phyloP scores from a whole-genome alignment of 768 basidiomycete species.

The Mycena latifolia region DNA sequence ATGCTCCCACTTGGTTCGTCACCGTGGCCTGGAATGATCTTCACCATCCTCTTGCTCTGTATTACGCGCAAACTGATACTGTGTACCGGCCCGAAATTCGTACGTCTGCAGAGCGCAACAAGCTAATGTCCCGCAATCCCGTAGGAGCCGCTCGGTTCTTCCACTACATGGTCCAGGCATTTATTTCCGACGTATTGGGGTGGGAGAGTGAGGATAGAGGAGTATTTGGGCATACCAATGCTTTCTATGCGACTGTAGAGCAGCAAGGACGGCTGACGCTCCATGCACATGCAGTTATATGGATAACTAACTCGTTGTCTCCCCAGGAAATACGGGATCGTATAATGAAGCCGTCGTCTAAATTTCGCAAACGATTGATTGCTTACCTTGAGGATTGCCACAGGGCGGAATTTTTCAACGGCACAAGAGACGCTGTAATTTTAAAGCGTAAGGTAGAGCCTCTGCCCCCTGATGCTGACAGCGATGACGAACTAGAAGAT shows the following conservation, averaged over 20 bases:
- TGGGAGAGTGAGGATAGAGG: no score
- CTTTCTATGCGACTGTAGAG: slow-evolving; percentile 46
- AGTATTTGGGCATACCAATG: not conserved
- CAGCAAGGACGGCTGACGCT: slow-evolving; percentile 43
- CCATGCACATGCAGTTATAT: slow-evolving; percentile 43
- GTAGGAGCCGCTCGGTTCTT: slow-evolving; percentile 39
- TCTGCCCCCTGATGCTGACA: no score
- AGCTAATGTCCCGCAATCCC: not conserved
- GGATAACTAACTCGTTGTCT: slow-evolving; percentile 34
- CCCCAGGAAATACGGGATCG: slow-evolving; percentile 34
- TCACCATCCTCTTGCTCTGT: no score
- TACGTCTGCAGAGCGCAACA: slow-evolving; percentile 2
- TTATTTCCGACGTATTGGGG: slow-evolving; percentile 32
- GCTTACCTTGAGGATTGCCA: slow-evolving; percentile 13
- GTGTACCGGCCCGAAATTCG: no score
- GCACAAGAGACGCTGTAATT: no score
- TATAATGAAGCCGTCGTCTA: slow-evolving; percentile 9
- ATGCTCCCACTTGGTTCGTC: no score
- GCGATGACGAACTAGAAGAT: no score
- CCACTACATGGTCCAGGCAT: slow-evolving; percentile 32
- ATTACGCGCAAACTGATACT: no score
- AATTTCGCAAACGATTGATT: slow-evolving; percentile 16
- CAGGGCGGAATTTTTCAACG: slow-evolving; percentile 7
- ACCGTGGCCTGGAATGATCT: no score
- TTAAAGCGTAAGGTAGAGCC: no score